Conservation (phyloP, 495 filamentous ascomycete species). For the Podospora pseudocomata region DNA sequence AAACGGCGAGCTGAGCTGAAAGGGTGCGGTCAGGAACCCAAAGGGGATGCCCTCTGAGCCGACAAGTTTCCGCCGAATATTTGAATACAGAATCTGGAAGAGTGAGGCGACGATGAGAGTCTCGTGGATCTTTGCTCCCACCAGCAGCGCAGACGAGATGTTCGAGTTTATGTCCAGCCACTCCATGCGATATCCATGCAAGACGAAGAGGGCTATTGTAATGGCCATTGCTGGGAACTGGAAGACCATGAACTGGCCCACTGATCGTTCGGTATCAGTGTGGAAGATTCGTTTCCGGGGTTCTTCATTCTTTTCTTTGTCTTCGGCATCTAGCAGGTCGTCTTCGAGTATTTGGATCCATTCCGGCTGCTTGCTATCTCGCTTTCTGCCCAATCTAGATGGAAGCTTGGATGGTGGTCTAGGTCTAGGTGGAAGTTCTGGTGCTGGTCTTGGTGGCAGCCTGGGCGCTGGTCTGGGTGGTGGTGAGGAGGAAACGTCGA, state of each 20-base stretch:
- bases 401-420: too few species aligned
- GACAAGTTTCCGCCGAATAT: conserved; percentile 4
- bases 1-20: conserved; percentile 4
- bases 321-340: background rate
- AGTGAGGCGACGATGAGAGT: conserved; percentile 3
- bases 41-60: background rate
- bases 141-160: background rate
- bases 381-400: too few species aligned
- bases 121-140: conserved; percentile 7
- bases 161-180: background rate
- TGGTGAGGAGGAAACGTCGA: too few species aligned
- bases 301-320: background rate
- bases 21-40: background rate
- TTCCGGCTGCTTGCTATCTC: too few species aligned
- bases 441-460: too few species aligned
- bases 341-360: too few species aligned
- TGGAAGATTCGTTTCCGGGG: background rate
- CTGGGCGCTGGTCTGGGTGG: too few species aligned
- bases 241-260: background rate
- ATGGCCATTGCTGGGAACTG: background rate
- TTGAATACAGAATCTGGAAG: conserved; percentile 1
- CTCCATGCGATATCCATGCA: background rate
- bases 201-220: background rate
- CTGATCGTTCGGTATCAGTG: background rate
- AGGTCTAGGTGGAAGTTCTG: too few species aligned